Conservation (phyloP, 2,329 filamentous ascomycete genomes). For the Trichoderma sp. region DNA sequence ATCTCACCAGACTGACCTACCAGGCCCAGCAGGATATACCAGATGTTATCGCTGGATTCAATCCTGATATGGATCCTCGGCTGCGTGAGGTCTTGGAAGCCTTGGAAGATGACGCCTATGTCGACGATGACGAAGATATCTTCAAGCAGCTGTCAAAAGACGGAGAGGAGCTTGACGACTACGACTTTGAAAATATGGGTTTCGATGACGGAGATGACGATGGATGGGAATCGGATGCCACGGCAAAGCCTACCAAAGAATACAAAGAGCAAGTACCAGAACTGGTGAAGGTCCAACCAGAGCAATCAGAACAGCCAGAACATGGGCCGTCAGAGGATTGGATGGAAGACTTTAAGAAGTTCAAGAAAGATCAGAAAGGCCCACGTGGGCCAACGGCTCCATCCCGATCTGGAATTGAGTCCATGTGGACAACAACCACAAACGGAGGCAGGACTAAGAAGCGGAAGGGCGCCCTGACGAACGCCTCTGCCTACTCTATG, state of each 20-base stretch:
- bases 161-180: conserved; percentile 69
- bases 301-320: conserved; percentile 45
- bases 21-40: conserved; percentile 92
- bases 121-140: conserved; percentile 83
- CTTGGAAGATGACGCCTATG: conserved; percentile 91
- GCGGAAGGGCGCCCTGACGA: conserved; percentile 89
- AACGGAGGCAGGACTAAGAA: conserved; percentile 85
- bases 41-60: conserved; percentile 87
- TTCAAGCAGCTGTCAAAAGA: conserved; percentile 72
- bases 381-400: conserved; percentile 40
- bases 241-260: conserved; percentile 70
- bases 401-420: conserved; percentile 63
- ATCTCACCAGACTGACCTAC: conserved; percentile 73
- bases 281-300: conserved; percentile 45
- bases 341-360: conserved; percentile 90
- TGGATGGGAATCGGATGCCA: conserved; percentile 94
- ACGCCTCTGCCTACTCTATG: conserved; percentile 86
- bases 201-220: conserved; percentile 63
- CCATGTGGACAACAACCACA: conserved; percentile 71
- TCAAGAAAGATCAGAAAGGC: conserved; percentile 75
- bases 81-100: conserved; percentile 89
- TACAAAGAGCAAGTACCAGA: conserved; percentile 52
- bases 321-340: conserved; percentile 73
- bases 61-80: conserved; percentile 96
- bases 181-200: conserved; percentile 72